Evolutionary conservation across 192 early-diverging fungal species (phyloP), one percentile per base, ranked within the genome.

Genomic region (Coemansia sp.): DNA sequence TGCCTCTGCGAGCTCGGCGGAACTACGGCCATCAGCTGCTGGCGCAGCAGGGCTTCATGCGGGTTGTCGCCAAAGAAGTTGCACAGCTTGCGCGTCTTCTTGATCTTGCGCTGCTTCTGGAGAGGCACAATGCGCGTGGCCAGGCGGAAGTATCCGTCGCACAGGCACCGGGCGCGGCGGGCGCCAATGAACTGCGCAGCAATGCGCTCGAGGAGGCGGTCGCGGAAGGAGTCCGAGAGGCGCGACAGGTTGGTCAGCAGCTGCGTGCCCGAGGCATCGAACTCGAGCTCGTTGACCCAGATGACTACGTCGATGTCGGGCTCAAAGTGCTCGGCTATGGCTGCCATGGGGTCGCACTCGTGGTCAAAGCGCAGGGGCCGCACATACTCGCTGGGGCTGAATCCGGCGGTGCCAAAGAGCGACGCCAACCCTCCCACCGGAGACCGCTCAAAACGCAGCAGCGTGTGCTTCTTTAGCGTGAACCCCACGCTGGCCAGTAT

Each of bases 401-500:
- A 68, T 0, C 57, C 67, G 9, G 33, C 35, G 9, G 16, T 20
- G 26, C 51, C 62, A 60, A 83, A 70, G 34, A 83, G 68, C 44
- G 76, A 53, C 1, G 51, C 66, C 43, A 83, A 69, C 5, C 81
- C 30, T 30, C 30, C 81, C 4, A 83, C 73, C 6, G 81, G 81
- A 9, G 75, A 78, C 48, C 85, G 77, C 75, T 94, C 92, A 51
- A 90, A 95, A 20, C 91, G 77, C n/a, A 86, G 62, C 67, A 90
- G 85, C 18, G 89, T 86, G 62, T 91, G 90, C 23, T 87, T 87
- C 60, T 93, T 94, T 58, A 95, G 73, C 41, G 89, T 79, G 30
- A 88, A 88, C 49, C 92, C 92, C 5, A 91, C 85, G 48, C 91
- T 87, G 57, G 91, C 88, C 75, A 94, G 88, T 0, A 89, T 89